A percentile compares a stretch with the other conserved stretches of the same genome.
These are phyloP conservation scores for Sistotremastrum niveocremeum DNA, from an alignment of 768 basidiomycete genomes.

Conservation along the genomic window DNA sequence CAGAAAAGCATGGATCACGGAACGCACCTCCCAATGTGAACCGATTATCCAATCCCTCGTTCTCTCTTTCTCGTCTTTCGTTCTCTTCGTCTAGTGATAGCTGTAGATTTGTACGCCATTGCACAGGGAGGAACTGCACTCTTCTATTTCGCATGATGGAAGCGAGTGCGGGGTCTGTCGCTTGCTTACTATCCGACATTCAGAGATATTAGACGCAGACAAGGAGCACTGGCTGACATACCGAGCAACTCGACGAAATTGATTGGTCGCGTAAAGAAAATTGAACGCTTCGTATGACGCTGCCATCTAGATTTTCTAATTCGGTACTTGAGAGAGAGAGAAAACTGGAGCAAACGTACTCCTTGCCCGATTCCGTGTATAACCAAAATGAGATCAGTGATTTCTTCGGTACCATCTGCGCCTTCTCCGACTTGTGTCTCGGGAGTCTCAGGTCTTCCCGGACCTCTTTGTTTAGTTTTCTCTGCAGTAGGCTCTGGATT, in stretches of 20 bases:
- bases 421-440: constrained; percentile 1
- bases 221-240: constrained; percentile 4
- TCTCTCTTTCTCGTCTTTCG: constrained; percentile 20
- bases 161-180: constrained; percentile 22
- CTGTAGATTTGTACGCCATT: constrained; percentile 26
- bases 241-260: constrained; percentile 24
- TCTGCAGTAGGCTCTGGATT: background rate
- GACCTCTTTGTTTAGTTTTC: constrained; percentile 6
- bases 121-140: constrained; percentile 29
- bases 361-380: constrained; percentile 29
- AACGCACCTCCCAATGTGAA: constrained; percentile 21
- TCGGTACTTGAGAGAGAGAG: background rate
- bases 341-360: constrained; percentile 4
- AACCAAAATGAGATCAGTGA: constrained; percentile 29
- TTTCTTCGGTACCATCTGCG: constrained; percentile 10
- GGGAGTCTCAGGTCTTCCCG: background rate
- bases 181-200: constrained; percentile 18
- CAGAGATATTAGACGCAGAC: too few relatives aligned
- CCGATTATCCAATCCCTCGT: constrained; percentile 27
- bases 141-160: constrained; percentile 26
- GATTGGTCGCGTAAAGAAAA: constrained; percentile 29
- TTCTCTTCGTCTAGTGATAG: constrained; percentile 21
- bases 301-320: constrained; percentile 14
- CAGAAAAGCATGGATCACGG: background rate
- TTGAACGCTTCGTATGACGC: constrained; percentile 26